Evolutionary conservation across 208 protist species (phyloP).

Genomic region (Sergeia podlipaevii): DNA sequence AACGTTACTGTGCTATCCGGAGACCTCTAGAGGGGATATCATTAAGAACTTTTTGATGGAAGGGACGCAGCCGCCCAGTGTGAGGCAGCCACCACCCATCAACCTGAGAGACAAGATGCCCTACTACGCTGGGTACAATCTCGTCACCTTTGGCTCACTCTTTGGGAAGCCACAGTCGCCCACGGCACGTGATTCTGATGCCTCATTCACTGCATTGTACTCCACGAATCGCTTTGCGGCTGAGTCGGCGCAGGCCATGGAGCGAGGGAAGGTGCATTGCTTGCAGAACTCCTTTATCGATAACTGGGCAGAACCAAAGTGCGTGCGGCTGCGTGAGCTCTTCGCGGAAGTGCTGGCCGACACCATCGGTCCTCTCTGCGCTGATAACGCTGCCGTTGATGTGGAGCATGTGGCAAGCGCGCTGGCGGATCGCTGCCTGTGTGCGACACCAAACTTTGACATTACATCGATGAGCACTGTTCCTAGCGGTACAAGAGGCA

Average conservation of each 20-base stretch:
- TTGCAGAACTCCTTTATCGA: conserved; percentile 59
- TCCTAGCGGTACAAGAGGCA: conserved; percentile 1
- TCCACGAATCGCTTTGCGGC: conserved; percentile 47
- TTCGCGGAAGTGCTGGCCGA: conserved; percentile 19
- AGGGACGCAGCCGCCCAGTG: conserved; percentile 14
- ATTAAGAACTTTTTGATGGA: conserved; percentile 32
- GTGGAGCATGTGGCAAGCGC: conserved; percentile 22
- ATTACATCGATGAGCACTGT: conserved; percentile 16
- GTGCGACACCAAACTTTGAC: conserved; percentile 30
- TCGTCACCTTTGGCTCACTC: conserved; percentile 30
- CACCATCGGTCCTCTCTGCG: conserved; percentile 10
- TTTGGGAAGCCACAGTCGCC: no score
- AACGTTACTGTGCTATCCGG: conserved; percentile 29
- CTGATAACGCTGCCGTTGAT: background rate
- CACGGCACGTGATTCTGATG: no score
- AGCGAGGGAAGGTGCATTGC: conserved; percentile 30
- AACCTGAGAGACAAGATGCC: no score
- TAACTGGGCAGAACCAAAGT: conserved; percentile 55
- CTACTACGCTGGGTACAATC: conserved; percentile 59
- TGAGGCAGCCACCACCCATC: conserved; percentile 17
- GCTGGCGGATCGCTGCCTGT: conserved; percentile 38
- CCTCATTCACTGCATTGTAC: conserved; percentile 22
- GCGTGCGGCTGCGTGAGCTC: conserved; percentile 14
- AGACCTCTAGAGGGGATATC: conserved; percentile 35
- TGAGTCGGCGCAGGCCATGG: conserved; percentile 13